phyloP scores from a whole-genome alignment of 192 early-diverging fungal genomes.

The Glomus cerebriforme region DNA sequence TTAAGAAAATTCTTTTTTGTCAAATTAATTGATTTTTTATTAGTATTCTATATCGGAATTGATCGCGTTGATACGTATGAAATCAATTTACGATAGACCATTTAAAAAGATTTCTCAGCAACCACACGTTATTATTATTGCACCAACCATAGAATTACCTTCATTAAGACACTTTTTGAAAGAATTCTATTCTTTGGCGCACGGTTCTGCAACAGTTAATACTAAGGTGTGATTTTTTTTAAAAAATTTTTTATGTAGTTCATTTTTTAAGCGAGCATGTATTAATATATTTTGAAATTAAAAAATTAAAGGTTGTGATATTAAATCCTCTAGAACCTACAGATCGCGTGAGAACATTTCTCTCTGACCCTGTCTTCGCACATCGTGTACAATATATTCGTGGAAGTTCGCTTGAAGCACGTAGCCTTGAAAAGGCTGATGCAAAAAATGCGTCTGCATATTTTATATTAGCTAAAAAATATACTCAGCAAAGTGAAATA shows the following conservation, averaged over 20 bases:
- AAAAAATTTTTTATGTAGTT: not conserved
- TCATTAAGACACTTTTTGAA: slow-evolving; percentile 34
- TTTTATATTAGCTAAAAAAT: slow-evolving; percentile 34
- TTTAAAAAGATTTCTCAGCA: slow-evolving; percentile 29
- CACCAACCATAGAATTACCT: slow-evolving; percentile 31
- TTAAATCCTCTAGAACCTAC: slow-evolving; percentile 30
- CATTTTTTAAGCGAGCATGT: not conserved
- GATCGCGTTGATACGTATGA: slow-evolving; percentile 9
- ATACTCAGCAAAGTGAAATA: slow-evolving; percentile 31
- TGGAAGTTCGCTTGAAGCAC: slow-evolving; percentile 31
- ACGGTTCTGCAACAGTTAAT: slow-evolving; percentile 23
- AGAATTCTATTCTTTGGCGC: slow-evolving; percentile 33
- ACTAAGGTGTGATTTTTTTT: slow-evolving; percentile 20
- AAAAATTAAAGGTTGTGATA: slow-evolving; percentile 24
- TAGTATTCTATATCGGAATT: slow-evolving; percentile 33
- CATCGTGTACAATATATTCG: slow-evolving; percentile 33
- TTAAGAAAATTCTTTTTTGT: not conserved
- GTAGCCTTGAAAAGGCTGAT: slow-evolving; percentile 17
- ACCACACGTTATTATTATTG: slow-evolving; percentile 34
- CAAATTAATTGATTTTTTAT: not conserved
- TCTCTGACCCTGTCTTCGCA: slow-evolving; percentile 29
- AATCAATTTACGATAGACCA: slow-evolving; percentile 28
- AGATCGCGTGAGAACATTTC: slow-evolving; percentile 28
- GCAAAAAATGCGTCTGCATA: slow-evolving; percentile 30
- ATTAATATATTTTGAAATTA: not conserved